phyloP scores from a whole-genome alignment of 345 rosid genomes.

The Gossypium arboreum region DNA sequence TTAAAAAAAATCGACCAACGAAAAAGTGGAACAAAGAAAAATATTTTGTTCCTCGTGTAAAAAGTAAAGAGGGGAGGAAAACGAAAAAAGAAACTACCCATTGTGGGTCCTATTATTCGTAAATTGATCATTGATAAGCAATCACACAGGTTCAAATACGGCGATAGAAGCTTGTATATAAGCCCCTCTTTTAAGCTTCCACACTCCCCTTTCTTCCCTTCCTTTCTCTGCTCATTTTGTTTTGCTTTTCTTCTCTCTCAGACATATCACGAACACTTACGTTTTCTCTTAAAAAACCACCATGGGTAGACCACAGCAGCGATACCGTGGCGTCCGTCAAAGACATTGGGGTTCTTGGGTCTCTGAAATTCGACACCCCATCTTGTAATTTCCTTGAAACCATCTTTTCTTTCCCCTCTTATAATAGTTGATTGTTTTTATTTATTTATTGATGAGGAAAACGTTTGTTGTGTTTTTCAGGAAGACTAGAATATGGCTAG shows the following conservation, averaged over 20 bases:
- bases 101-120: not conserved
- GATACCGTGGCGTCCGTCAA: constrained; percentile 72
- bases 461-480: constrained; percentile 28
- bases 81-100: not conserved
- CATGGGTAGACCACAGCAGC: constrained; percentile 62
- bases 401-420: not conserved
- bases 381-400: constrained; percentile 39
- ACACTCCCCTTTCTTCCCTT: constrained; percentile 10
- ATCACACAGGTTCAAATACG: not conserved
- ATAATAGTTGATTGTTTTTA: not conserved
- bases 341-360: constrained; percentile 89
- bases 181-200: not conserved
- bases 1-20: not conserved
- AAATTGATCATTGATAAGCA: not conserved
- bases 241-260: not conserved
- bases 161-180: not conserved
- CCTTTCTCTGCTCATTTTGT: not conserved
- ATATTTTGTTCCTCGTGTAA: not conserved
- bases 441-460: not conserved
- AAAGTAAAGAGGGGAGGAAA: not conserved
- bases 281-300: constrained; percentile 14
- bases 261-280: constrained; percentile 28
- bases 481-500: constrained; percentile 80
- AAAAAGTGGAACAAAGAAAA: not conserved
- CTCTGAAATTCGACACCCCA: constrained; percentile 75